Evolutionary conservation across 768 basidiomycete genomes (phyloP).

Genomic region (Pleurotus djamor): DNA sequence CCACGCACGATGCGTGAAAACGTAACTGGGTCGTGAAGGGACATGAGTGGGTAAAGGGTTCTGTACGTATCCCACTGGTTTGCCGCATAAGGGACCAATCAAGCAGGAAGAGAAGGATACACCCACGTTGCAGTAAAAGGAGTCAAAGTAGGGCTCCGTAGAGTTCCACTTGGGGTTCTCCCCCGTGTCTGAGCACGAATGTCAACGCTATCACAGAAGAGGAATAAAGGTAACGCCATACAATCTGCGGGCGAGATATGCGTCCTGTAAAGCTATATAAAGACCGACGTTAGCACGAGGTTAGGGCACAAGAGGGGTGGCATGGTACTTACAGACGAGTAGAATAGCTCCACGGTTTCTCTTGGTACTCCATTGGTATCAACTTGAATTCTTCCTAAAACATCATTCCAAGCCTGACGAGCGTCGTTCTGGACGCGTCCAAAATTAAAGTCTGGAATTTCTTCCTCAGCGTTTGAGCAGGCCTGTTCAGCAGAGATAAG

Average conservation of each 20-base stretch:
- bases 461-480: conserved; percentile 56
- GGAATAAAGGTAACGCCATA: conserved; percentile 21
- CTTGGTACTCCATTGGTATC: conserved; percentile 42
- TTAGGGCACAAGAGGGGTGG: not conserved
- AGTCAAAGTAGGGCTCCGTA: conserved; percentile 64
- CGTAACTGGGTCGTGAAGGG: conserved; percentile 57
- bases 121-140: conserved; percentile 66
- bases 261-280: conserved; percentile 48
- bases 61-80: conserved; percentile 65
- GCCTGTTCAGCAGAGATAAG: conserved; percentile 62
- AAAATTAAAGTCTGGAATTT: conserved; percentile 60
- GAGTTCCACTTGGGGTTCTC: conserved; percentile 68
- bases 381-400: conserved; percentile 53
- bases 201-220: not conserved
- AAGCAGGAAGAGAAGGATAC: not conserved
- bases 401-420: conserved; percentile 53
- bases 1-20: conserved; percentile 61
- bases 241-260: conserved; percentile 68
- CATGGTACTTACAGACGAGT: conserved; percentile 45
- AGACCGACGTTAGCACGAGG: not conserved
- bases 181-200: conserved; percentile 42
- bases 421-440: conserved; percentile 40
- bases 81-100: not conserved
- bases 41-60: conserved; percentile 60
- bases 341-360: conserved; percentile 55